Evolutionary conservation across 2,329 filamentous ascomycete species (phyloP).

Genomic region (Calonectria crousiana): DNA sequence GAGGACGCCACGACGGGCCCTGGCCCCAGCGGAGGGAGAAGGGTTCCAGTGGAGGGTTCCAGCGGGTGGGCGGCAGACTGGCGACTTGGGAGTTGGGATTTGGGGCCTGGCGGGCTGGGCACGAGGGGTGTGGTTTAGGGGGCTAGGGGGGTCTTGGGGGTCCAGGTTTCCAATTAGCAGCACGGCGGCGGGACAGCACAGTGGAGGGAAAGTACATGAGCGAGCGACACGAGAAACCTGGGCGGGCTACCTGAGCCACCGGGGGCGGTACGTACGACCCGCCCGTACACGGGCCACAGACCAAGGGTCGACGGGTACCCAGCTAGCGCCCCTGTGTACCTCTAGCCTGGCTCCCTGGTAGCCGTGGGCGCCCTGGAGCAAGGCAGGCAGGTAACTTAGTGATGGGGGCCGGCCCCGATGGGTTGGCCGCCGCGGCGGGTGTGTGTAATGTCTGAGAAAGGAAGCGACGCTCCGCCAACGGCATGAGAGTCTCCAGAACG

Average conservation of each 20-base stretch:
- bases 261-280: not conserved
- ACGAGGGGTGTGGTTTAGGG: slow-evolving; percentile 6
- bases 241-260: slow-evolving; percentile 13
- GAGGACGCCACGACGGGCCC: slow-evolving; percentile 44
- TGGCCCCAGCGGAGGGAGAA: slow-evolving; percentile 35
- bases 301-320: slow-evolving; percentile 17
- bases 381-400: slow-evolving; percentile 14
- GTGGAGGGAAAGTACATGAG: slow-evolving; percentile 12
- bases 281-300: not conserved
- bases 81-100: slow-evolving; percentile 19
- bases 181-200: slow-evolving; percentile 8
- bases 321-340: slow-evolving; percentile 7
- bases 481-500: slow-evolving; percentile 40
- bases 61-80: slow-evolving; percentile 19
- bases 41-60: slow-evolving; percentile 16
- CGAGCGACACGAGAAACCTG: slow-evolving; percentile 17
- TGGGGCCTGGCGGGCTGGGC: slow-evolving; percentile 18
- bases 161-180: slow-evolving; percentile 24
- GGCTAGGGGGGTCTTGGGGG: slow-evolving; percentile 12
- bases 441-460: slow-evolving; percentile 38
- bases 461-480: slow-evolving; percentile 45
- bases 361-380: not conserved
- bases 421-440: slow-evolving; percentile 21
- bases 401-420: slow-evolving; percentile 20
- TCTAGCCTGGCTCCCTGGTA: not conserved